Conservation (phyloP, 2,329 filamentous ascomycete genomes). For the Neurospora sp. region DNA sequence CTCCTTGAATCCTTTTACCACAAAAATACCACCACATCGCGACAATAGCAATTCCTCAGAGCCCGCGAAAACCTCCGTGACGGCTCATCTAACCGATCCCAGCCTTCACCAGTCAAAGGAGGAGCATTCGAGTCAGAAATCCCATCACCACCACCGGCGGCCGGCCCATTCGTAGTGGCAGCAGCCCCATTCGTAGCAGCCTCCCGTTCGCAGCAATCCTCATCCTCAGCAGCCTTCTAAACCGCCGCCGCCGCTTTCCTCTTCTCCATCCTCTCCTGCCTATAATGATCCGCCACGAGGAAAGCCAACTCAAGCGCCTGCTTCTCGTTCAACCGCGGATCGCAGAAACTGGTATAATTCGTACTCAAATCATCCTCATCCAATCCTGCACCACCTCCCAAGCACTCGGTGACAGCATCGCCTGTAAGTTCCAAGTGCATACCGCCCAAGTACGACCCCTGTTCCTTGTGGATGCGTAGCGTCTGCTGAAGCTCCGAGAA, state of each 20-base stretch:
- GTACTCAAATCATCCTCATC: conserved; percentile 80
- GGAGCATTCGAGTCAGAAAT: not conserved
- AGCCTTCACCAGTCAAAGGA: not conserved
- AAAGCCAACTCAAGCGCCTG: conserved; percentile 94
- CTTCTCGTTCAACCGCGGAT: conserved; percentile 92
- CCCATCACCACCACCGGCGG: too few species aligned
- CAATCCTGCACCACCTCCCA: conserved; percentile 80
- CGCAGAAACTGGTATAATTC: conserved; percentile 94
- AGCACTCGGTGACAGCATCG: conserved; percentile 91
- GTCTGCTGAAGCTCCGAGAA: conserved; percentile 79
- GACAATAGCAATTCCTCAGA: not conserved
- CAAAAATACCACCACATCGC: not conserved
- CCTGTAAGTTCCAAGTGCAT: conserved; percentile 93
- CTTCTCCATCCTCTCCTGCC: conserved; percentile 25
- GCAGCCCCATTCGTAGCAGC: too few species aligned
- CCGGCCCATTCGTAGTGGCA: too few species aligned
- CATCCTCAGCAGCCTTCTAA: not conserved
- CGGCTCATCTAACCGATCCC: not conserved
- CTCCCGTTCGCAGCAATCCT: not conserved
- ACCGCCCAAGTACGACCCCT: conserved; percentile 80
- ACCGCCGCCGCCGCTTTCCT: not conserved
- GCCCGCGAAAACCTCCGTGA: not conserved
- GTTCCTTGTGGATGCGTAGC: conserved; percentile 71
- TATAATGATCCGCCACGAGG: conserved; percentile 74
- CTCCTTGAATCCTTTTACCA: not conserved